phyloP scores from a whole-genome alignment of 2,329 filamentous ascomycete genomes.

The Colletotrichum liaoningense region DNA sequence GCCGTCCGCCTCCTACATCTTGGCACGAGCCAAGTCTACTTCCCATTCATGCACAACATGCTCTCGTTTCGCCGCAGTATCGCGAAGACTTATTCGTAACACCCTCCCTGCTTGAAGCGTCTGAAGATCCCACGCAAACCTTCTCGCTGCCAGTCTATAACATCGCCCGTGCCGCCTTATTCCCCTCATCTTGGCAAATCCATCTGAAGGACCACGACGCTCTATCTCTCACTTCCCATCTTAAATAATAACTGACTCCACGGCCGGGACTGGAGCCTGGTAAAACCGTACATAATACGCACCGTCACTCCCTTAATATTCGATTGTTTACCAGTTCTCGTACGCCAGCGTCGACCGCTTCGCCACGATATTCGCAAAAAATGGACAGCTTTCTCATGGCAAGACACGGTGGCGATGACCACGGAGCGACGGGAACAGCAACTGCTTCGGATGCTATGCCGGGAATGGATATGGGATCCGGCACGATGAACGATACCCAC shows the following conservation, averaged over 20 bases:
- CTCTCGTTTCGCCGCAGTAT: constrained; percentile 31
- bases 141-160: constrained; percentile 35
- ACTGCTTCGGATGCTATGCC: constrained; percentile 28
- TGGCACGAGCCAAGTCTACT: constrained; percentile 28
- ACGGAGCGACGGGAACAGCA: constrained; percentile 3
- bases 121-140: constrained; percentile 38
- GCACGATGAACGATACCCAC: constrained; percentile 23
- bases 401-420: constrained; percentile 26
- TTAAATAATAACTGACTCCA: background rate
- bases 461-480: constrained; percentile 33
- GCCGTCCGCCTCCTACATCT: constrained; percentile 23
- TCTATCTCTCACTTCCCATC: constrained; percentile 2
- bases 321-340: background rate
- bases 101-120: constrained; percentile 30
- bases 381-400: constrained; percentile 31
- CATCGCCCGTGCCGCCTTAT: constrained; percentile 7
- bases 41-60: constrained; percentile 31
- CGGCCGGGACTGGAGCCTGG: constrained; percentile 35
- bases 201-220: background rate
- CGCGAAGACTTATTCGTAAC: constrained; percentile 18
- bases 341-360: constrained; percentile 17
- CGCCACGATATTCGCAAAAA: background rate
- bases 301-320: background rate
- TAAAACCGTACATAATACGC: background rate
- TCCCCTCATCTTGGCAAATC: background rate